Evolutionary conservation across 495 filamentous ascomycete species (phyloP).

Genomic region (Aspergillus heteromorphus): DNA sequence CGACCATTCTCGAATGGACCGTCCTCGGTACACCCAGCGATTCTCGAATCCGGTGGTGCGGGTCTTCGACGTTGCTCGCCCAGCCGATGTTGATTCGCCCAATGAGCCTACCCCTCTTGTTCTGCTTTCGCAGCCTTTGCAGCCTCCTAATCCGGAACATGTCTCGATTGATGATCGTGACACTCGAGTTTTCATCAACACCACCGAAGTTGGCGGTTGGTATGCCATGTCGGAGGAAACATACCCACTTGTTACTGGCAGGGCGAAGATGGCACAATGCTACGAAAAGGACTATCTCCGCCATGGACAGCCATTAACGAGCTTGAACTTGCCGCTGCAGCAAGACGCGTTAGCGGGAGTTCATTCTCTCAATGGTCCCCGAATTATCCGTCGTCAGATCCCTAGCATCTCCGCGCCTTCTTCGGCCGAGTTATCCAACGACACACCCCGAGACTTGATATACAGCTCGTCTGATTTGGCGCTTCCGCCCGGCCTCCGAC

Average conservation of each 20-base stretch:
- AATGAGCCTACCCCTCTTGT: constrained; percentile 59
- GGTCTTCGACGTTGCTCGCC: constrained; percentile 85
- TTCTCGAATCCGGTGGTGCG: constrained; percentile 79
- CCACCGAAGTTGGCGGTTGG: constrained; percentile 79
- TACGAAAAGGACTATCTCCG: constrained; percentile 55
- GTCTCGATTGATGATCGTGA: constrained; percentile 52
- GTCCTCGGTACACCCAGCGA: constrained; percentile 58
- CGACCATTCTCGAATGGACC: constrained; percentile 54
- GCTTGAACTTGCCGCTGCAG: constrained; percentile 37
- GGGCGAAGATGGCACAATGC: constrained; percentile 58
- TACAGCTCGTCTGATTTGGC: constrained; percentile 39
- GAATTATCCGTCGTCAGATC: constrained; percentile 28
- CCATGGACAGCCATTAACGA: constrained; percentile 36
- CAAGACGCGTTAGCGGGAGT: constrained; percentile 50
- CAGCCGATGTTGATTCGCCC: constrained; percentile 49
- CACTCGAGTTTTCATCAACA: constrained; percentile 77
- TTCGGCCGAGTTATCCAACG: constrained; percentile 29
- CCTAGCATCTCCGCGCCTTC: constrained; percentile 32
- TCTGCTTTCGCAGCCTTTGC: constrained; percentile 77
- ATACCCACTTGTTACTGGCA: constrained; percentile 76
- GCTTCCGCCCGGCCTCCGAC: constrained; percentile 39
- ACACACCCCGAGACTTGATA: constrained; percentile 36
- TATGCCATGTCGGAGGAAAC: constrained; percentile 86
- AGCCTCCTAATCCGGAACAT: constrained; percentile 57
- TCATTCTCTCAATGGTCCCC: constrained; percentile 42